Evolutionary conservation across 2,329 filamentous ascomycete species (phyloP), one percentile per base, ranked within the genome.

Genomic region (Domatiomyces catenatus): DNA sequence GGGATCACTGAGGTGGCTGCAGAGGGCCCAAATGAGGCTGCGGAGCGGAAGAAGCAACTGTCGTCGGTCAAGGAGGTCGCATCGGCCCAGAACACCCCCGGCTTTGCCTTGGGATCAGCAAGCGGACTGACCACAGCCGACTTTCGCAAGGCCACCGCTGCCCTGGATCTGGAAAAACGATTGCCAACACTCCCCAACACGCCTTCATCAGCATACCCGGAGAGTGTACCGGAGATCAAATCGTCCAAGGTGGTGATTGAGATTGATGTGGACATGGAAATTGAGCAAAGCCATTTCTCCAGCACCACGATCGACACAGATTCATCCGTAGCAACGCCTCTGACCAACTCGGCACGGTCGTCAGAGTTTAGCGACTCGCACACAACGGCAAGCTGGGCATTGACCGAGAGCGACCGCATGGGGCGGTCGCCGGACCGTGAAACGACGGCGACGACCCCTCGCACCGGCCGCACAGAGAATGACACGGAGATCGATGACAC

Each of bases 171-270:
- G 17, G 55, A 55, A 44, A 71, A 72, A 53, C 60, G 69, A 42
- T 61, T 72, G 19, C 69, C 69, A 5, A 70, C 69, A 6, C 60
- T 71, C 18, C 69, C 69, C 7, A 71, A 71, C 53, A 67, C 67
- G 4, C 69, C 69, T 24, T 71, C 69, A 0, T 71, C 69, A 1
- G 68, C 69, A 22, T 61, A 59, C 50, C 58, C 56, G 5, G 48
- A 52, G 17, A 58, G 57, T 22, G 48, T 39, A n/a, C 20, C 49
- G 12, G 22, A 26, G 10, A 47, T 18, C 45, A 20, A 47, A 28
- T 10, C 10, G 32, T 39, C 32, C 3, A 39, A 15, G 32, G 32
- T 15, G 32, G 10, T 19, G 17, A 22, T 48, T 12, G 53, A 56
- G 32, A 15, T 15, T 24, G 22, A 24, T 24, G 22, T 6, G 6